Conservation (phyloP, 2,329 filamentous ascomycete genomes). For the Mycosphaerelloides madeirae region DNA sequence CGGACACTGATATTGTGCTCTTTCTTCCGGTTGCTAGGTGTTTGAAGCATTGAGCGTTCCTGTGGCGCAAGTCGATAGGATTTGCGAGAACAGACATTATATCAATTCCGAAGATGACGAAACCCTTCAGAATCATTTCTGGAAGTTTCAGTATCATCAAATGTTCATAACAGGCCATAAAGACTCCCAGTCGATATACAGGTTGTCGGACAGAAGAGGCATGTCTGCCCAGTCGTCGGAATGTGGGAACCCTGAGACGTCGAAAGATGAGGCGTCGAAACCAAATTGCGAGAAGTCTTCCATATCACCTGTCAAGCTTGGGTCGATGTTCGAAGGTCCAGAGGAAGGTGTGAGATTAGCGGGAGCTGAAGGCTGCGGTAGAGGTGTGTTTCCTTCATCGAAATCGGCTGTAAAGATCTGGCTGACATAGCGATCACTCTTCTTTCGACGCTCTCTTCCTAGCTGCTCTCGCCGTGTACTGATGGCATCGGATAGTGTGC, state of each 20-base stretch:
- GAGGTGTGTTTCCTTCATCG: constrained; percentile 5
- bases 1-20: neutral
- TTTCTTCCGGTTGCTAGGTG: neutral
- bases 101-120: no score
- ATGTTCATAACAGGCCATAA: constrained; percentile 6
- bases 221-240: constrained; percentile 9
- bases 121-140: no score
- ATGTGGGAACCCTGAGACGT: constrained; percentile 1
- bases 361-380: neutral
- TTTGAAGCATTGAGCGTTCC: neutral
- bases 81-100: no score
- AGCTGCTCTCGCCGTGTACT: constrained; percentile 13
- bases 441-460: constrained; percentile 16
- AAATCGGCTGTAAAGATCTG: constrained; percentile 22
- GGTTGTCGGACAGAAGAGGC: constrained; percentile 12
- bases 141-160: neutral
- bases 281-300: constrained; percentile 1
- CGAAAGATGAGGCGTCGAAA: constrained; percentile 5
- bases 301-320: neutral
- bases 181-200: constrained; percentile 12
- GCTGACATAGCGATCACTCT: constrained; percentile 18
- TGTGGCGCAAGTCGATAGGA: no score
- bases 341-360: constrained; percentile 2
- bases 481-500: constrained; percentile 22
- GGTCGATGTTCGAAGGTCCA: constrained; percentile 3